Conservation (phyloP, 768 basidiomycete species). For the Psilocybe cyanescens region DNA sequence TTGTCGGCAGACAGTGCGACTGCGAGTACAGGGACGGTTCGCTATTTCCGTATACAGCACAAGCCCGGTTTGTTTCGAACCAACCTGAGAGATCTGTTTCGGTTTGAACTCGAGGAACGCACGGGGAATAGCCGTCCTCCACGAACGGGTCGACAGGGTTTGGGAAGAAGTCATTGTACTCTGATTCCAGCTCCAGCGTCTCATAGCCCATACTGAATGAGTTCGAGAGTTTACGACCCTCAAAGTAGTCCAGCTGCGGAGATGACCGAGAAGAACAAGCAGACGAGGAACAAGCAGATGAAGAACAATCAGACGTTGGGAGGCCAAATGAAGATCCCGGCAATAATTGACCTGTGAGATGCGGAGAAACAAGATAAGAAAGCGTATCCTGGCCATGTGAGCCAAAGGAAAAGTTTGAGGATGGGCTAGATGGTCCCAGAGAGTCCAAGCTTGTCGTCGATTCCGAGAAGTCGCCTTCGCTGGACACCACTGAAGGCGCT, state of each 20-base stretch:
- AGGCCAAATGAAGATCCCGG: slow-evolving; percentile 21
- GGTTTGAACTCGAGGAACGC: slow-evolving; percentile 26
- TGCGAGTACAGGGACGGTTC: slow-evolving; percentile 27
- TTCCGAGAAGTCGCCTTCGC: slow-evolving; percentile 21
- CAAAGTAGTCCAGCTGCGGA: slow-evolving; percentile 42
- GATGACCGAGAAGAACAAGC: slow-evolving; percentile 41
- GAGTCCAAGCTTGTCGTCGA: slow-evolving; percentile 21
- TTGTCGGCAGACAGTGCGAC: slow-evolving; percentile 18
- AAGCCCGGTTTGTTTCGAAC: slow-evolving; percentile 39
- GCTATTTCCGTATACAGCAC: slow-evolving; percentile 31
- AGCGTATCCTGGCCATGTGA: slow-evolving; percentile 19
- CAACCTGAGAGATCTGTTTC: slow-evolving; percentile 34
- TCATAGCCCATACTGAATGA: slow-evolving; percentile 37
- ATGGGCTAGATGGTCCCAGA: slow-evolving; percentile 24
- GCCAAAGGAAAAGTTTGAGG: slow-evolving; percentile 20
- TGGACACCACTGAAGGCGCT: slow-evolving; percentile 16
- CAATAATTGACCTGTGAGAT: slow-evolving; percentile 18
- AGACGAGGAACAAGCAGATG: slow-evolving; percentile 36
- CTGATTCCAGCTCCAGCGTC: slow-evolving; percentile 31
- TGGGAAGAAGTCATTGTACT: slow-evolving; percentile 36
- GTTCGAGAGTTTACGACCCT: slow-evolving; percentile 29
- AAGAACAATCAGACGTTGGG: slow-evolving; percentile 25
- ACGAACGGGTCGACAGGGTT: slow-evolving; percentile 41
- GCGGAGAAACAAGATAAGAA: slow-evolving; percentile 25
- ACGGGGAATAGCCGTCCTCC: slow-evolving; percentile 35